Conservation (phyloP, 169 alveolate species). For the Cystoisospora suis region DNA sequence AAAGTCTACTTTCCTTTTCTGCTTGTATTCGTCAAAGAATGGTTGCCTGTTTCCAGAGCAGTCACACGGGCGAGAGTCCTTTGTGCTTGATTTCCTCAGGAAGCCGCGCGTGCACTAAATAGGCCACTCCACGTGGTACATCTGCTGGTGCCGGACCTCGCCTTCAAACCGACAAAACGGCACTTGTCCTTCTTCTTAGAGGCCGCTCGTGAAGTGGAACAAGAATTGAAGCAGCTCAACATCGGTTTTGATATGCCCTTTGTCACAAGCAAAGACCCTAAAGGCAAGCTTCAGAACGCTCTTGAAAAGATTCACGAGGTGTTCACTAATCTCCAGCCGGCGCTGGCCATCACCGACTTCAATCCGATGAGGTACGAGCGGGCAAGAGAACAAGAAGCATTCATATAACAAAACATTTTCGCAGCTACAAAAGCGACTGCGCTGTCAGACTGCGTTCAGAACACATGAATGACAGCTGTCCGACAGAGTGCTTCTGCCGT, state of each 20-base stretch:
- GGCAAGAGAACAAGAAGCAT: not conserved
- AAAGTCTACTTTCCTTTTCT: no score
- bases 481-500: no score
- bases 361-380: constrained; percentile 41
- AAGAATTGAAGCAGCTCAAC: constrained; percentile 44
- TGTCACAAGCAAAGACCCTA: constrained; percentile 58
- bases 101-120: constrained; percentile 26
- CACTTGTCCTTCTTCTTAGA: constrained; percentile 21
- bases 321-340: constrained; percentile 4
- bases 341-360: constrained; percentile 33
- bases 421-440: not conserved
- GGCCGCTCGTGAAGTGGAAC: constrained; percentile 62
- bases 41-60: no score
- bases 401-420: not conserved
- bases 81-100: constrained; percentile 1
- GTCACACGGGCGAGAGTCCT: no score
- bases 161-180: constrained; percentile 31
- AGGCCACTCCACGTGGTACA: constrained; percentile 33
- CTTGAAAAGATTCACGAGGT: not conserved
- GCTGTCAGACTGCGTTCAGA: not conserved
- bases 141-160: constrained; percentile 12
- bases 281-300: not conserved
- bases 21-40: no score
- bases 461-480: no score
- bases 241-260: constrained; percentile 66